Evolutionary conservation across 2,329 filamentous ascomycete species (phyloP).

Genomic region (Didymellaceae sp.): DNA sequence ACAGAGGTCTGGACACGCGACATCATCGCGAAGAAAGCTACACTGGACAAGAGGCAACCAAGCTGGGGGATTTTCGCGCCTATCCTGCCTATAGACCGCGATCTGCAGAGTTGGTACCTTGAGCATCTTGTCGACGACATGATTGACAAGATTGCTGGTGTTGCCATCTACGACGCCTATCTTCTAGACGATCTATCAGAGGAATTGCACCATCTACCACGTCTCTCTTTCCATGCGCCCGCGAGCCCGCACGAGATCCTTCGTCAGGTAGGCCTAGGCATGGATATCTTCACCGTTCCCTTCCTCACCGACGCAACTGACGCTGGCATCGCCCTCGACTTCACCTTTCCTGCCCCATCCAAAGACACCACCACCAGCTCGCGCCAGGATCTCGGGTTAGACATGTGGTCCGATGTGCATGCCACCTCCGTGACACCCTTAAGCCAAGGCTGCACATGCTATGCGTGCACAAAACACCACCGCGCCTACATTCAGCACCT

Average conservation of each 20-base stretch:
- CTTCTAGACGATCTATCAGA: constrained; percentile 71
- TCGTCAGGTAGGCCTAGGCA: constrained; percentile 74
- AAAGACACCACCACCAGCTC: constrained; percentile 18
- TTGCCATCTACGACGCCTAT: constrained; percentile 80
- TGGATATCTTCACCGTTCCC: constrained; percentile 79
- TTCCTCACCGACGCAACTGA: constrained; percentile 80
- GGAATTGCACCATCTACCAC: constrained; percentile 68
- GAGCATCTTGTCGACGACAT: constrained; percentile 72
- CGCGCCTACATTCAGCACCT: constrained; percentile 88
- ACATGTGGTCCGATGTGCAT: constrained; percentile 74
- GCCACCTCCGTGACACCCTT: constrained; percentile 69
- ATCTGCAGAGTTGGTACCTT: constrained; percentile 81
- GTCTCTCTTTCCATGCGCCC: constrained; percentile 75
- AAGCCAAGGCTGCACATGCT: constrained; percentile 71
- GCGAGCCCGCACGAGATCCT: constrained; percentile 78
- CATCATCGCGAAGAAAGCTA: constrained; percentile 60
- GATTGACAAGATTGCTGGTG: constrained; percentile 60
- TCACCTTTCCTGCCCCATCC: constrained; percentile 68
- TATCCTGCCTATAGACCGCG: constrained; percentile 75
- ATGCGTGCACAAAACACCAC: constrained; percentile 83
- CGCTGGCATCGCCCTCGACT: constrained; percentile 81
- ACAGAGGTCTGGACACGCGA: constrained; percentile 82
- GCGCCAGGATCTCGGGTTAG: constrained; percentile 65
- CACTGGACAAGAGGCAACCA: constrained; percentile 37
- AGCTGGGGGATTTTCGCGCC: constrained; percentile 61